These are phyloP conservation scores for Fusarium burgessii DNA, from an alignment of 2,329 filamentous ascomycete species.

Conservation along the genomic window DNA sequence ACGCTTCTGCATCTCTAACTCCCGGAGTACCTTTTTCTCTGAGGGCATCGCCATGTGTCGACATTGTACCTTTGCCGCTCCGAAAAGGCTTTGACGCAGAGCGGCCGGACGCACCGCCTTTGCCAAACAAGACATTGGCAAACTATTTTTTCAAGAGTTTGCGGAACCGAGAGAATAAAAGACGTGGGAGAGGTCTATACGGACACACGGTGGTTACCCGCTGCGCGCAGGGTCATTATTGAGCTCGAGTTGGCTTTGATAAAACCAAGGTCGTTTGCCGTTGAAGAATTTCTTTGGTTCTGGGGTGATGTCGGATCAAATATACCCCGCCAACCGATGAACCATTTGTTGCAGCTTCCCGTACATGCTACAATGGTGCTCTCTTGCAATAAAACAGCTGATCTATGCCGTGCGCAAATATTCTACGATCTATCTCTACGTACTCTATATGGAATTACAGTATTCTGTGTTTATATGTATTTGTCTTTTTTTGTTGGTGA, in stretches of 20 bases:
- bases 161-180: not conserved
- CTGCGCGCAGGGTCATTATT: conserved; percentile 44
- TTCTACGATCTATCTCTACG: accelerated
- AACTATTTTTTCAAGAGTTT: not conserved
- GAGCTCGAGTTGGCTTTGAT: conserved; percentile 30
- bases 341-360: not conserved
- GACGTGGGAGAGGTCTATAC: conserved; percentile 3
- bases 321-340: conserved; percentile 20
- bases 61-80: conserved; percentile 39
- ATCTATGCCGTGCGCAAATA: too few relatives aligned
- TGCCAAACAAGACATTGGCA: conserved; percentile 36
- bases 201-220: conserved; percentile 41
- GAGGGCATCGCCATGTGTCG: conserved; percentile 47
- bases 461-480: too few relatives aligned
- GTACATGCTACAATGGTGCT: too few relatives aligned
- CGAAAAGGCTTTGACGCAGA: conserved; percentile 36
- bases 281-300: conserved; percentile 44
- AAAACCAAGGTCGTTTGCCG: conserved; percentile 1
- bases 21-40: conserved; percentile 44
- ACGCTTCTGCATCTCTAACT: conserved; percentile 46
- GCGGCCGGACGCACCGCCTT: conserved; percentile 41
- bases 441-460: too few relatives aligned
- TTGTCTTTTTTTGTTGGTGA: too few relatives aligned
- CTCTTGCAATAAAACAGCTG: too few relatives aligned
- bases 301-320: conserved; percentile 42